Evolutionary conservation across 257 asterid genomes (phyloP).

Genomic region (Petunia secreta): DNA sequence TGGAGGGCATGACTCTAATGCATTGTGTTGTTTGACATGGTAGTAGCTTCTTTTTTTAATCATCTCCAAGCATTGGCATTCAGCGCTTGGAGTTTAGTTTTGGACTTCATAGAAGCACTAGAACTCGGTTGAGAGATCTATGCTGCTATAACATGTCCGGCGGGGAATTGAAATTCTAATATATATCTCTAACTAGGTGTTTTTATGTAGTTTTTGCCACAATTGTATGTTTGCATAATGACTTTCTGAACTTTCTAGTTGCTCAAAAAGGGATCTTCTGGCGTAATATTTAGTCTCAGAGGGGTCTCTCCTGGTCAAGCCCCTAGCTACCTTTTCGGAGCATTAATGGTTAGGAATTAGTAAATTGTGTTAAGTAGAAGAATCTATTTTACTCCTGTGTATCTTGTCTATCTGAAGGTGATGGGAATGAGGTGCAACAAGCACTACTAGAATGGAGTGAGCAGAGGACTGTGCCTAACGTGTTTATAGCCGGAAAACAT

Average conservation of each 20-base stretch:
- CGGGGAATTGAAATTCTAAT: not conserved
- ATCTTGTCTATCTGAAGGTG: slow-evolving; percentile 46
- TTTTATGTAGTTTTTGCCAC: too few relatives aligned
- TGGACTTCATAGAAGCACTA: slow-evolving; percentile 9
- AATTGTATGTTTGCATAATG: not conserved
- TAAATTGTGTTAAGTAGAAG: too few relatives aligned
- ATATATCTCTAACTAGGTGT: not conserved
- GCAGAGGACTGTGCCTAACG: slow-evolving; percentile 84
- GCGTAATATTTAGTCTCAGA: too few relatives aligned
- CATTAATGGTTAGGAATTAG: not conserved
- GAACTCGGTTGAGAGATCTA: not conserved
- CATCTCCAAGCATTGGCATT: not conserved
- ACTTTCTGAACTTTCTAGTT: not conserved
- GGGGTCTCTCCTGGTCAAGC: too few relatives aligned
- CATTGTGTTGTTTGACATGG: not conserved
- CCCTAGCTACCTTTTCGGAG: not conserved
- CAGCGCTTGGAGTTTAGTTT: not conserved
- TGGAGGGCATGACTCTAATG: not conserved
- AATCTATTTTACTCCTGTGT: not conserved
- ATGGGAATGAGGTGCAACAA: slow-evolving; percentile 64
- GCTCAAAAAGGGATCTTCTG: not conserved
- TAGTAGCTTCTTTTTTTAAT: not conserved
- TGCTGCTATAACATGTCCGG: not conserved
- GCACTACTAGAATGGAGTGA: slow-evolving; percentile 82
- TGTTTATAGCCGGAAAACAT: slow-evolving; percentile 76